A percentile compares a stretch with the other conserved stretches of the same genome.
Evolutionary conservation across 2,329 filamentous ascomycete genomes (phyloP).

Genomic region (Lachnellula hyalina): DNA sequence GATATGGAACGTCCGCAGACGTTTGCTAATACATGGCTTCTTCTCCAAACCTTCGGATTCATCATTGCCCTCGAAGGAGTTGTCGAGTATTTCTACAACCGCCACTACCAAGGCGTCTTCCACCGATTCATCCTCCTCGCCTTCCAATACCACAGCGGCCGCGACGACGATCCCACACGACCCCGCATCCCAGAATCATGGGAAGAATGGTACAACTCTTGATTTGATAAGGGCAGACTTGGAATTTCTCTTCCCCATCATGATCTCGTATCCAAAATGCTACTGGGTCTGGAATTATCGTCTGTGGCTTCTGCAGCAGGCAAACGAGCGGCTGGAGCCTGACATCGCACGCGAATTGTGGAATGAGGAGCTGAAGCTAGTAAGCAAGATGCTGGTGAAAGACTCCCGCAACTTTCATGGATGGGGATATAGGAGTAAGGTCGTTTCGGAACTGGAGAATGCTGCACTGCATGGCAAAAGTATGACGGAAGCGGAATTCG

Average conservation of each 20-base stretch:
- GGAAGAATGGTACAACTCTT: constrained; percentile 47
- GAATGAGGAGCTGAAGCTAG: constrained; percentile 76
- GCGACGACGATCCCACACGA: constrained; percentile 46
- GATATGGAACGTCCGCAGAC: constrained; percentile 82
- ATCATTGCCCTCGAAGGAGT: constrained; percentile 50
- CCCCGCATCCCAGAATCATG: constrained; percentile 42
- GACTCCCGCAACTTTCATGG: constrained; percentile 95
- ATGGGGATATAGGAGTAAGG: constrained; percentile 82
- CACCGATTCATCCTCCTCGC: constrained; percentile 53
- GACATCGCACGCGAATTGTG: constrained; percentile 61
- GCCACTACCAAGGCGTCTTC: constrained; percentile 57
- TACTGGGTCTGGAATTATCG: constrained; percentile 99
- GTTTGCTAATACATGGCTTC: constrained; percentile 54
- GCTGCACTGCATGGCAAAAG: constrained; percentile 46
- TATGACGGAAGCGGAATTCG: constrained; percentile 76
- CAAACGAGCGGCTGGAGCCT: constrained; percentile 56
- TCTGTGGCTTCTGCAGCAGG: constrained; percentile 73
- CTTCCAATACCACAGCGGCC: constrained; percentile 49
- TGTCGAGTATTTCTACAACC: constrained; percentile 47
- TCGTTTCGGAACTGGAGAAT: constrained; percentile 71
- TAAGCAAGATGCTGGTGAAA: constrained; percentile 79
- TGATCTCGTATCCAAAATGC: constrained; percentile 87
- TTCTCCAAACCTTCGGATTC: constrained; percentile 49
- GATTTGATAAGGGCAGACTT: constrained; percentile 68
- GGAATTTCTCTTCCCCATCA: constrained; percentile 73